These are phyloP conservation scores for Setaria viridis DNA, from an alignment of 202 grass and related monocot species.

Conservation along the genomic window DNA sequence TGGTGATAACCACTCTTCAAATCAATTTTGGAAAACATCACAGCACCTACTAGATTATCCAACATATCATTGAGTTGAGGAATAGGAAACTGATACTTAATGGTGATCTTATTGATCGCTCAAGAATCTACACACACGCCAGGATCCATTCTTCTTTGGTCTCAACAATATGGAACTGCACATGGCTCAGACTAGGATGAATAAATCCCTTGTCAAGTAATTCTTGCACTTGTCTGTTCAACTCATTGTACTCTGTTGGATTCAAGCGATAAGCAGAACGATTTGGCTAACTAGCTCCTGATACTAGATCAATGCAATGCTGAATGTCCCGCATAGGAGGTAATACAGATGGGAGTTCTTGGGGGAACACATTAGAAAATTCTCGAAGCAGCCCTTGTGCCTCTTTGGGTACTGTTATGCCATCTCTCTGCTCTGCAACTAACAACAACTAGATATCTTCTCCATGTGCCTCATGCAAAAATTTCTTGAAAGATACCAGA, in stretches of 20 bases:
- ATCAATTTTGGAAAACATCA: background rate
- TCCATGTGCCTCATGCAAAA: background rate
- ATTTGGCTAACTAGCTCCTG: slow-evolving; percentile 10
- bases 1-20: slow-evolving; percentile 8
- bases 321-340: slow-evolving; percentile 3
- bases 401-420: background rate
- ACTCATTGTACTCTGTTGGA: background rate
- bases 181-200: background rate
- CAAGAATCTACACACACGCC: background rate
- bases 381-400: background rate
- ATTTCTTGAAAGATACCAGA: background rate
- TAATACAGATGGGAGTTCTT: background rate
- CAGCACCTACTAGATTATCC: background rate
- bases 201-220: background rate
- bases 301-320: slow-evolving; percentile 1
- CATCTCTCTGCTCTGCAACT: background rate
- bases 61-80: background rate
- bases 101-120: slow-evolving; percentile 17
- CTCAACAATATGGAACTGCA: background rate
- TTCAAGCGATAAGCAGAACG: slow-evolving; percentile 6
- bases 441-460: background rate
- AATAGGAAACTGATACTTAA: slow-evolving; percentile 15
- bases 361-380: slow-evolving; percentile 3
- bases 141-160: slow-evolving; percentile 4
- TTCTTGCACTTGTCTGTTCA: background rate